Evolutionary conservation across 1,284 basidiomycete species (phyloP), one percentile per base, ranked within the genome.

Genomic region (Phellinidium pouzarii): DNA sequence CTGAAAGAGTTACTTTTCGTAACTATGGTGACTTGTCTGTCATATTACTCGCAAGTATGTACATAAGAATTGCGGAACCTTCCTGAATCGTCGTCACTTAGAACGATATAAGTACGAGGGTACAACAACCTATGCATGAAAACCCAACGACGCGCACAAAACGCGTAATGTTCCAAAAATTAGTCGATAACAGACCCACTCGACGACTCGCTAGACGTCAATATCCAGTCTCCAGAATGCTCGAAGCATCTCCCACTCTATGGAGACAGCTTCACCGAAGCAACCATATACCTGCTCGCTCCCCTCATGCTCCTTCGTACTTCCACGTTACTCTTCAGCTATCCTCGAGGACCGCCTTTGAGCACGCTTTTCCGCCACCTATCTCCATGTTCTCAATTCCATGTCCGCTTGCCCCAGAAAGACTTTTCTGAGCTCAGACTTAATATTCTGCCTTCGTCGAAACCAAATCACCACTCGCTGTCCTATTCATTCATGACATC

Each of bases 331-430:
- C 42, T 20, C 14, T 8, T 23, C 22, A 19, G 43, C 53, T 43
- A 50, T 44, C 52, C 26, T 23, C 26, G 36, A 53, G 41, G 52
- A 48, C 44, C 50, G 27, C 37, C 34, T 23, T 19, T 14, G 25
- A 38, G 38, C 50, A 27, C 42, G 50, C 43, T 52, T 54, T 54
- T 54, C 49, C 44, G 53, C 48, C 48, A 55, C 36, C 48, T 38
- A 22, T 46, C 31, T 29, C 48, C 43, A 23, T 42, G 14, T 23
- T n/a, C 41, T 12, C n/a, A 40, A 46, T 29, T 43, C 14, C 36
- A 7, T 29, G 0, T 8, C 12, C 23, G 38, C 23, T 37, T 5
- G 19, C 5, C n/a, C n/a, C n/a, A n/a, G n/a, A 3, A 29, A 25
- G 38, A 14, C 38, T 5, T 42, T 25, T 22, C n/a, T 42, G 4